Evolutionary conservation across 495 filamentous ascomycete genomes (phyloP), one percentile per base, ranked within the genome.

Genomic region (Aspergillus hancockii): DNA sequence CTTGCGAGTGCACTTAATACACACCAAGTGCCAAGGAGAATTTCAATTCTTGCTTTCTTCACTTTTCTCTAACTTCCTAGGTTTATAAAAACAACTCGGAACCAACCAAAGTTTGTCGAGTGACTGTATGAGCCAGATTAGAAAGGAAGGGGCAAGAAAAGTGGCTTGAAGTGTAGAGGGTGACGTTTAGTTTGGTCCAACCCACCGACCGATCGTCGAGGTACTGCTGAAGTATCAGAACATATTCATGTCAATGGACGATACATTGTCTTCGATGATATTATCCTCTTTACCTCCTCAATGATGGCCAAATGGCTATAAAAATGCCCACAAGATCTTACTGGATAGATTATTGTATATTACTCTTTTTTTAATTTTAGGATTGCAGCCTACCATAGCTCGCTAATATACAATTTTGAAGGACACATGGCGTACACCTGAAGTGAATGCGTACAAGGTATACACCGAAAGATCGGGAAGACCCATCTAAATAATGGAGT

Each of bases 391-490:
- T 41, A 41, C 16, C 19, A 23, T 8, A 47, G 19, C 1, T n/a
- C 43, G 16, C 21, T 23, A 23, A 23, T 22, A 47, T 12, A 10
- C 8, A 22, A 47, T 12, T n/a, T n/a, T 3, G 19, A 23, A n/a
- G 21, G 8, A 47, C 43, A 23, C 43, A 47, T 10, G 18, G 18
- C 23, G 43, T 47, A 23, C 19, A 47, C 12, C 31, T 49, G 54
- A 47, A 38, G 43, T 49, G 19, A 22, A 32, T 47, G 41, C 36
- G 40, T 49, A 55, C 51, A 61, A 38, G 55, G 34, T 59, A 45
- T 40, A 55, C 60, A 66, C 60, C 60, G 64, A 61, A 63, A 67
- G 58, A 63, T 59, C 58, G 64, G 57, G 51, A 57, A 38, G 51
- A 49, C 57, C 59, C 57, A 58, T 62, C 34, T 23, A 46, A 57